Evolutionary conservation across 2,329 filamentous ascomycete species (phyloP), one percentile per base, ranked within the genome.

Genomic region (Thelonectria olida): DNA sequence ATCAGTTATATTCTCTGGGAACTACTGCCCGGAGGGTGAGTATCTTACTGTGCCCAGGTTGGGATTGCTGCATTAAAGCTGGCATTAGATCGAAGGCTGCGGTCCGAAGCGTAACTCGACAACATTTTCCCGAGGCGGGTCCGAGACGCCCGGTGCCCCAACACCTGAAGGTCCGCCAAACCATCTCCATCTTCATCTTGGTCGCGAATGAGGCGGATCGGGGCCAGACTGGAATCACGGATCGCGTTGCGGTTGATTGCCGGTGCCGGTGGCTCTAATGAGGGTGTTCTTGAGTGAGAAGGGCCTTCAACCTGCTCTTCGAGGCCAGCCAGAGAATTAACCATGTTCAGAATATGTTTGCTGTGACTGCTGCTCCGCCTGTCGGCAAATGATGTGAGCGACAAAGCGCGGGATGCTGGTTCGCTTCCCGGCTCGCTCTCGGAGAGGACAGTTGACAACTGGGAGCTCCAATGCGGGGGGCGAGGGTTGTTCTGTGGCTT

Each of bases 161-260:
- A 76, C 20, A 83, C 77, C 34, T 86, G 81, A 49, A 90, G 78
- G 59, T 90, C 87, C 5, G 85, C 84, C 22, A 90, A 78, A 2
- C 86, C 86, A 68, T 90, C 88, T 4, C 87, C 87, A 65, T 90
- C 80, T 71, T 90, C 88, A 64, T 90, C 88, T 60, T 85, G 82
- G 63, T 90, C 82, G 19, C 82, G 81, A 39, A 90, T 78, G 27
- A 83, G 78, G 42, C 80, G 82, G 7, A 73, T 65, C 23, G 77
- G 77, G 67, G 79, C 66, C 65, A 78, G 66, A 25, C 70, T 65
- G 42, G 72, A 62, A 56, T 76, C 74, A 61, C 78, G 74, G 63
- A 74, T 62, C 55, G 75, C 57, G 39, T 68, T 76, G 67, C 82
- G 79, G 53, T 76, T 70, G 66, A 81, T 81, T 9, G 78, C 77